Conservation (phyloP, 495 filamentous ascomycete genomes). For the Darksidea phi region DNA sequence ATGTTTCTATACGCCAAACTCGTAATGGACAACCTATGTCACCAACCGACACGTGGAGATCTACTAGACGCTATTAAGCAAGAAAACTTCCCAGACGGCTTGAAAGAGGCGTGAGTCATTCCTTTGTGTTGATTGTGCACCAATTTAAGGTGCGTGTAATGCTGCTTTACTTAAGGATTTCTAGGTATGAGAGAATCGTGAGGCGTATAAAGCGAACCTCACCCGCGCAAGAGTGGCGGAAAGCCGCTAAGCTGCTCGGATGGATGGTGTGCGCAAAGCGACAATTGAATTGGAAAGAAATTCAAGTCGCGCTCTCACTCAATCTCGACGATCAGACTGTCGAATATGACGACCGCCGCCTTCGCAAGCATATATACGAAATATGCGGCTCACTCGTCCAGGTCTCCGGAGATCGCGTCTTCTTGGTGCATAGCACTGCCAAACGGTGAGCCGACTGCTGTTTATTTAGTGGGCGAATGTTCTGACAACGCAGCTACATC, state of each 20-base stretch:
- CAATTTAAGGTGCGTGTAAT: background rate
- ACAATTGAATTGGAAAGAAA: conserved; percentile 50
- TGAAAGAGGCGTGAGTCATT: conserved; percentile 48
- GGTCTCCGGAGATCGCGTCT: conserved; percentile 2
- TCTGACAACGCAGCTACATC: conserved; percentile 28
- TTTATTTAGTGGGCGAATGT: background rate
- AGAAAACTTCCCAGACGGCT: conserved; percentile 41
- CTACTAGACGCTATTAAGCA: conserved; percentile 40
- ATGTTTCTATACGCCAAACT: conserved; percentile 55
- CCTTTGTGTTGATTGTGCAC: background rate
- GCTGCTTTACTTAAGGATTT: background rate
- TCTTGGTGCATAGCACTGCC: conserved; percentile 49
- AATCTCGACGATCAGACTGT: conserved; percentile 20
- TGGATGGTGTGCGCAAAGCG: conserved; percentile 50
- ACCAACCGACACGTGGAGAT: conserved; percentile 36
- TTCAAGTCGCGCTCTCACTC: conserved; percentile 44
- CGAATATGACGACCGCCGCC: conserved; percentile 10
- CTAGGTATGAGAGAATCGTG: conserved; percentile 49
- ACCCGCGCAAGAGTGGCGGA: conserved; percentile 30
- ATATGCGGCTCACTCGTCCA: conserved; percentile 50
- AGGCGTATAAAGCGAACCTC: conserved; percentile 39
- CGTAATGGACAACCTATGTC: conserved; percentile 45
- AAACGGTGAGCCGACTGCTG: conserved; percentile 41
- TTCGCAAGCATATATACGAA: conserved; percentile 42
- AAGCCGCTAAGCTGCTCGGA: conserved; percentile 46